Conservation (phyloP, 192 early-diverging fungal genomes). For the Coemansia sp. region DNA sequence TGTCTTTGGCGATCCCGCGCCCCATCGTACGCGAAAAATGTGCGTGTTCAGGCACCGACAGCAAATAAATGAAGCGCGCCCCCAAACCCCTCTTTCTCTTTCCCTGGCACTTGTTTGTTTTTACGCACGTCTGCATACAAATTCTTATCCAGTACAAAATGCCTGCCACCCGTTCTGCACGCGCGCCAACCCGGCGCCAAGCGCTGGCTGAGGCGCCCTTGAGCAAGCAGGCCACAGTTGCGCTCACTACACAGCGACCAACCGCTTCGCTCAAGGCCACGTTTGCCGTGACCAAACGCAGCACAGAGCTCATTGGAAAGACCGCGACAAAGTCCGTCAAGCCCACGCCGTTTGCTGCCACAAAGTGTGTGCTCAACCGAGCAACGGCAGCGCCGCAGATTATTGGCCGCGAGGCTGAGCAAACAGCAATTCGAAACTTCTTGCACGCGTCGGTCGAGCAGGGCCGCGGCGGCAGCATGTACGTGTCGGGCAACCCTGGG, state of each 20-base stretch:
- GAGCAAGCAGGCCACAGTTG: conserved; percentile 19
- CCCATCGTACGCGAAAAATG: conserved; percentile 19
- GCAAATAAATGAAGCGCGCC: neutral
- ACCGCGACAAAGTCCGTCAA: neutral
- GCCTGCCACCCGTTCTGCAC: conserved; percentile 39
- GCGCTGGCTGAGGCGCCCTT: conserved; percentile 39
- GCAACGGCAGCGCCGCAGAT: conserved; percentile 52
- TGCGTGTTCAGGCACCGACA: neutral
- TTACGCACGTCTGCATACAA: conserved; percentile 6
- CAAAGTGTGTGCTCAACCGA: conserved; percentile 37
- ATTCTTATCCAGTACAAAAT: conserved; percentile 5
- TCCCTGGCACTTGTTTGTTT: conserved; percentile 9
- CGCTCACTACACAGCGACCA: neutral
- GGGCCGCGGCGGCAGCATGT: conserved; percentile 62
- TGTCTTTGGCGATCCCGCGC: conserved; percentile 1
- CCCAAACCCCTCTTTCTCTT: neutral
- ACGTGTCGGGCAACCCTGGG: conserved; percentile 88
- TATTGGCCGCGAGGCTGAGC: conserved; percentile 45
- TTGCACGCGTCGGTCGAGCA: conserved; percentile 33
- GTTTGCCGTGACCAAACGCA: conserved; percentile 38
- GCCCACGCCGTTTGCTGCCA: conserved; percentile 29
- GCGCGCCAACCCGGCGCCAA: conserved; percentile 18
- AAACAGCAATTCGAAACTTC: conserved; percentile 34
- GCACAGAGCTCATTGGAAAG: conserved; percentile 5
- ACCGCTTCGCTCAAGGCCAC: conserved; percentile 20